A percentile compares a stretch with the other conserved stretches of the same genome.
These are phyloP conservation scores for Lipomyces yamadae DNA, from an alignment of 805 yeast genomes.

Conservation along the genomic window DNA sequence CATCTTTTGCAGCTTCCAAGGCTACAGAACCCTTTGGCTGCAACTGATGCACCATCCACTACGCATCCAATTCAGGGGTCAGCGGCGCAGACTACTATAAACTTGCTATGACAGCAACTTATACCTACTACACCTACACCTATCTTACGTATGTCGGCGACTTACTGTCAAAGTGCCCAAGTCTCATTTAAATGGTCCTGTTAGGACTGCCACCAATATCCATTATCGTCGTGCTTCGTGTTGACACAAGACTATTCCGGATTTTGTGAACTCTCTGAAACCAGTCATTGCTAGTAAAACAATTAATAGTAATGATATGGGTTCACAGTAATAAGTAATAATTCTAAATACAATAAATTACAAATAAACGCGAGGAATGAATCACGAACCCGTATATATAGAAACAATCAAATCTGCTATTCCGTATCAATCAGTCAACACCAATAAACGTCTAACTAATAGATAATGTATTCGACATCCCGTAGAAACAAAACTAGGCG, in stretches of 20 bases:
- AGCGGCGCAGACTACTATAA: no score
- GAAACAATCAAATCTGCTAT: not conserved
- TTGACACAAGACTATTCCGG: no score
- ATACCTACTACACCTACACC: no score
- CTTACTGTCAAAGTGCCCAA: no score
- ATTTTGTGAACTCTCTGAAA: not conserved
- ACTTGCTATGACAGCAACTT: no score
- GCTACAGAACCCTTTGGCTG: not conserved
- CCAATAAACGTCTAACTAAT: not conserved
- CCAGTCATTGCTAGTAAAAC: not conserved
- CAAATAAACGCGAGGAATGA: not conserved
- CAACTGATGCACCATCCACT: not conserved
- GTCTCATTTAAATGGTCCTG: no score
- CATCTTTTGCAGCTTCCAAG: not conserved
- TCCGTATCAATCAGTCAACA: not conserved
- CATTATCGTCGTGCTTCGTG: no score
- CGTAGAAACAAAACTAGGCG: not conserved
- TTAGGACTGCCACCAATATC: no score
- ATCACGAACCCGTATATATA: not conserved
- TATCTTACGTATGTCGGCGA: no score
- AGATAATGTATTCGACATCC: not conserved
- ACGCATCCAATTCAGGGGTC: no score
- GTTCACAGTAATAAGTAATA: not conserved
- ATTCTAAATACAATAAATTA: not conserved
- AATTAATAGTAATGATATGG: not conserved